These are phyloP conservation scores for Scedosporium boydii DNA, from an alignment of 2,329 filamentous ascomycete genomes.

Conservation along the genomic window DNA sequence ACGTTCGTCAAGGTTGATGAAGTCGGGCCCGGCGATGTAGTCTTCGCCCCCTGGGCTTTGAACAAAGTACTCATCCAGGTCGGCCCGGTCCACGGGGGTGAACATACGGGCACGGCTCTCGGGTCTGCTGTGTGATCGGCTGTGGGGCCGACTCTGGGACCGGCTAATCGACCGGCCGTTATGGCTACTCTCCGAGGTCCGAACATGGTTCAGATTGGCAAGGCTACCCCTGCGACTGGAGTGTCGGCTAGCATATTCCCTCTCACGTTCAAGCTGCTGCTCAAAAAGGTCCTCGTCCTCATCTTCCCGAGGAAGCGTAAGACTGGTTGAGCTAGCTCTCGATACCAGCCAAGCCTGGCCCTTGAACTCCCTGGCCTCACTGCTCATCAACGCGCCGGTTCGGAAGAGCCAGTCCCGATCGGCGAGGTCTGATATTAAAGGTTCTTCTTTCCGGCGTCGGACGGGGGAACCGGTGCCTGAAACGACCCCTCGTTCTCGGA, in stretches of 20 bases:
- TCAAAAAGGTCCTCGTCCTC: constrained; percentile 42
- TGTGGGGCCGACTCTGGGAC: constrained; percentile 33
- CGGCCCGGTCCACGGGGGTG: neutral
- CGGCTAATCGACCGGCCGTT: neutral
- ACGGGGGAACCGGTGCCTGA: constrained; percentile 22
- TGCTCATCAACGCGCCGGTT: constrained; percentile 51
- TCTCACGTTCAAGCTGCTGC: constrained; percentile 39
- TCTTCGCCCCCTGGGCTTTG: neutral
- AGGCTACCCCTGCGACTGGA: constrained; percentile 38
- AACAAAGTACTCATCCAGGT: constrained; percentile 1
- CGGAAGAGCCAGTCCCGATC: constrained; percentile 58
- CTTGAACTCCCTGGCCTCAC: constrained; percentile 55
- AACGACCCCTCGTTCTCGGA: constrained; percentile 11
- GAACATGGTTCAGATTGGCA: constrained; percentile 26
- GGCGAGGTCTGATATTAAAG: constrained; percentile 20
- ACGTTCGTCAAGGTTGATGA: constrained; percentile 52
- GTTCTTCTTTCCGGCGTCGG: constrained; percentile 12
- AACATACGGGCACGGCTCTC: constrained; percentile 21
- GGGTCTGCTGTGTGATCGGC: constrained; percentile 37
- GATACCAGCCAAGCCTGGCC: constrained; percentile 61
- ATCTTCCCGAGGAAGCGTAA: constrained; percentile 39
- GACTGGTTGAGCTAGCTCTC: constrained; percentile 53
- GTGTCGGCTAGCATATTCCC: constrained; percentile 36
- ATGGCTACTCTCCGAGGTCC: constrained; percentile 18
- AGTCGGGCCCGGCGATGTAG: constrained; percentile 44